phyloP scores from a whole-genome alignment of 768 basidiomycete species.

The Pisolithus microcarpus region DNA sequence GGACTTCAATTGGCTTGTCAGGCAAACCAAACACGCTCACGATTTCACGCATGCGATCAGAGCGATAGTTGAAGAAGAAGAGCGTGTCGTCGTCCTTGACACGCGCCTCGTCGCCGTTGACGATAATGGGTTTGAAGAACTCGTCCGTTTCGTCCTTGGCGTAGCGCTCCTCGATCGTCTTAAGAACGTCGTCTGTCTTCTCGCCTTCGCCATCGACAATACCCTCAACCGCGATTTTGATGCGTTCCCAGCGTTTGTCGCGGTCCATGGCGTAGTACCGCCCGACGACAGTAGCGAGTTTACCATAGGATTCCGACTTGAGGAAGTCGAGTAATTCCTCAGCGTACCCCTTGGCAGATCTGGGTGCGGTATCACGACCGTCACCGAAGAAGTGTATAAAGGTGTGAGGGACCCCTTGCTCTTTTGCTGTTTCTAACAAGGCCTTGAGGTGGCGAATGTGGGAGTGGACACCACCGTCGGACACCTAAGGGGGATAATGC shows the following conservation, averaged over 20 bases:
- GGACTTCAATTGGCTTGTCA: slow-evolving; percentile 79
- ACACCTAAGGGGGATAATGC: slow-evolving; percentile 44
- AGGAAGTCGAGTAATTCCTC: slow-evolving; percentile 73
- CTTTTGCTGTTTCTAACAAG: slow-evolving; percentile 85
- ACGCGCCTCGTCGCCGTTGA: slow-evolving; percentile 69
- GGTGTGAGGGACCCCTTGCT: slow-evolving; percentile 73
- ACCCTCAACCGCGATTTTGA: slow-evolving; percentile 85
- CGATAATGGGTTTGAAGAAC: slow-evolving; percentile 92
- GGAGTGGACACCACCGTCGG: slow-evolving; percentile 96
- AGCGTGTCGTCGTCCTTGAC: slow-evolving; percentile 85
- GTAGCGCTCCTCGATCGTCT: slow-evolving; percentile 68
- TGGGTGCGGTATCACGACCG: slow-evolving; percentile 89
- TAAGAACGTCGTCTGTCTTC: slow-evolving; percentile 48
- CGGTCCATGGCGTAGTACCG: slow-evolving; percentile 97
- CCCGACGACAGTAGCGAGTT: slow-evolving; percentile 79
- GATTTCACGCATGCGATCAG: slow-evolving; percentile 93
- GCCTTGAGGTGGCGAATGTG: slow-evolving; percentile 88
- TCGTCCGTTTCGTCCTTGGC: slow-evolving; percentile 86
- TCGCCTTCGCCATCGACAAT: slow-evolving; percentile 67
- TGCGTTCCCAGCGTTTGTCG: slow-evolving; percentile 92
- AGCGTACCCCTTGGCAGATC: slow-evolving; percentile 71
- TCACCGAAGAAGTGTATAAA: slow-evolving; percentile 95
- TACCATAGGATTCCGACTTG: slow-evolving; percentile 67
- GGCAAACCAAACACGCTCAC: slow-evolving; percentile 71
- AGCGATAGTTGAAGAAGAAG: slow-evolving; percentile 97